A percentile compares a stretch with the other conserved stretches of the same genome.
Conservation (phyloP, 129 eudicot genomes). For the Arctium minus region DNA sequence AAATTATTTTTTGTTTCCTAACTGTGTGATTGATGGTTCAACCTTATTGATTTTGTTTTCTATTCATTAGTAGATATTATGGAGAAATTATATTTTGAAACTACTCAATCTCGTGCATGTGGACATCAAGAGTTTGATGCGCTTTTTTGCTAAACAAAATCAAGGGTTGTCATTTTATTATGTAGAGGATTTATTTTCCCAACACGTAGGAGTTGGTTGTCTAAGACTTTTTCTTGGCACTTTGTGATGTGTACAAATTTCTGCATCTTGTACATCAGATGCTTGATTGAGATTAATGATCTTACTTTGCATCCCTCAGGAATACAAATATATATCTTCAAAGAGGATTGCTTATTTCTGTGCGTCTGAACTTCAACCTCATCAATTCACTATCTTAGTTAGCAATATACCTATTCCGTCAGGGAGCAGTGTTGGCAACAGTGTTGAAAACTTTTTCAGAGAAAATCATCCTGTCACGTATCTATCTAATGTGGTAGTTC, state of each 20-base stretch:
- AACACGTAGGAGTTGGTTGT: background rate
- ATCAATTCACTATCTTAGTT: constrained; percentile 58
- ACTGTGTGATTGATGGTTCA: background rate
- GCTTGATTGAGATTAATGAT: constrained; percentile 11
- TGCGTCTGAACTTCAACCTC: constrained; percentile 52
- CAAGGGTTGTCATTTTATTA: background rate
- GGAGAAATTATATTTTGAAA: background rate
- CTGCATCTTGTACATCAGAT: constrained; percentile 9
- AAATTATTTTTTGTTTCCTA: background rate
- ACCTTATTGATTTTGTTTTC: background rate
- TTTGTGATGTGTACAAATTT: background rate
- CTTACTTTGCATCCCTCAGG: constrained; percentile 36
- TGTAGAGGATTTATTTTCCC: background rate
- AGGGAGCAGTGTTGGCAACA: constrained; percentile 36
- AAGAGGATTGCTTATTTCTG: constrained; percentile 53
- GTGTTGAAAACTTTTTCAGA: constrained; percentile 51
- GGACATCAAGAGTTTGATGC: background rate
- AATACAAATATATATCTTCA: constrained; percentile 46
- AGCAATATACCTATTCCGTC: constrained; percentile 50
- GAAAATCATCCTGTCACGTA: constrained; percentile 56
- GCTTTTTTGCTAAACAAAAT: background rate
- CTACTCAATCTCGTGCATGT: background rate
- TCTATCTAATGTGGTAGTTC: constrained; percentile 61
- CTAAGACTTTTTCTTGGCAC: background rate
- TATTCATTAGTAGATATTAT: background rate